phyloP scores from a whole-genome alignment of 2,329 filamentous ascomycete species.

The Blastomyces percursus region DNA sequence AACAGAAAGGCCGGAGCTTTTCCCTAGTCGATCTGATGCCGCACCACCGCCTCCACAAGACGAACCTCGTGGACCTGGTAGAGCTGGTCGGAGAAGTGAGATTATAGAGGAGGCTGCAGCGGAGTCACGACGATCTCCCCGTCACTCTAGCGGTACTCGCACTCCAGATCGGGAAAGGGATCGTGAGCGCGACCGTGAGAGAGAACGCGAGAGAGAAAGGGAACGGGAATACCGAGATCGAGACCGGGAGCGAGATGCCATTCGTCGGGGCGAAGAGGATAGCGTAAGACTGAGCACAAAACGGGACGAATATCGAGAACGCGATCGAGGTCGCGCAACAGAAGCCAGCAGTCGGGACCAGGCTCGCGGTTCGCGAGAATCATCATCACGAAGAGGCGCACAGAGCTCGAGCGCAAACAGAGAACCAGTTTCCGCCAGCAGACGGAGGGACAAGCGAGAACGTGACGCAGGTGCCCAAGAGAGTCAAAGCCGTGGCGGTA shows the following conservation, averaged over 20 bases:
- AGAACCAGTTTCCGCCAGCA: slow-evolving; percentile 1
- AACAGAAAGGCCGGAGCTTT: slow-evolving; percentile 26
- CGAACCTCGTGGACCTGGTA: slow-evolving; percentile 19
- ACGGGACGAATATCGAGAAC: slow-evolving; percentile 29
- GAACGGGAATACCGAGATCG: slow-evolving; percentile 18
- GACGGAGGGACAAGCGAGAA: slow-evolving; percentile 10
- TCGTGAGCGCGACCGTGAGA: slow-evolving; percentile 14
- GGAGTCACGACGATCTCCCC: slow-evolving; percentile 26
- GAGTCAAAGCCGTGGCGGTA: not conserved
- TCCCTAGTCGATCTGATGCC: slow-evolving; percentile 21
- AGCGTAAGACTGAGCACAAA: slow-evolving; percentile 19
- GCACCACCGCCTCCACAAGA: slow-evolving; percentile 19
- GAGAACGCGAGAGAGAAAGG: slow-evolving; percentile 18
- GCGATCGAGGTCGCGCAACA: slow-evolving; percentile 11
- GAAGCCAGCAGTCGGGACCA: slow-evolving; percentile 5
- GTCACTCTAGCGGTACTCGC: slow-evolving; percentile 18
- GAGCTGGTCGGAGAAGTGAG: slow-evolving; percentile 24
- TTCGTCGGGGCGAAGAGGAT: slow-evolving; percentile 23
- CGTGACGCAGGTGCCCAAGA: slow-evolving; percentile 5
- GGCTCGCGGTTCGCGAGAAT: slow-evolving; percentile 9
- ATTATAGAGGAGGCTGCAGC: slow-evolving; percentile 25
- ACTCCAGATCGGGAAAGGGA: slow-evolving; percentile 18
- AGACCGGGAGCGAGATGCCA: slow-evolving; percentile 21
- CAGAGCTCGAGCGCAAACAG: slow-evolving; percentile 4
- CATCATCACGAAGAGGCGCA: slow-evolving; percentile 6